Evolutionary conservation across 1,284 basidiomycete genomes (phyloP).

Genomic region (Leccinum griseonigrum): DNA sequence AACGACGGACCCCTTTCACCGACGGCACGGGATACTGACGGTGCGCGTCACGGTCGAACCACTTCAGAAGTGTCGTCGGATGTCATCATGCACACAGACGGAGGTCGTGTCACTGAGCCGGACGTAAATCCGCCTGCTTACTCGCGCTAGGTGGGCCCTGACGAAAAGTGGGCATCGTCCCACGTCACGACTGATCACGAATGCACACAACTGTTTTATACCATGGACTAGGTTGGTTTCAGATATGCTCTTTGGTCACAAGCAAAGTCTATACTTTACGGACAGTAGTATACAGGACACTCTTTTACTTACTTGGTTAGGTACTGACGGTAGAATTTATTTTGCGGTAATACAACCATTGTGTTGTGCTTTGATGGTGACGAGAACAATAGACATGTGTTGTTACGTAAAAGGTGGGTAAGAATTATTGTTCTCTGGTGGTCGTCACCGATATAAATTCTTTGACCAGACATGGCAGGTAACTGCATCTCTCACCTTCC

Average conservation of each 20-base stretch:
- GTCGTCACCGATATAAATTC: slow-evolving; percentile 30
- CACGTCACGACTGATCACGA: slow-evolving; percentile 18
- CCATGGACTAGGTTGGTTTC: slow-evolving; percentile 16
- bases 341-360: not conserved
- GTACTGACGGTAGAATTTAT: slow-evolving; percentile 1
- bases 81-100: slow-evolving; percentile 31
- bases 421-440: slow-evolving; percentile 6
- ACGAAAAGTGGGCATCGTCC: slow-evolving; percentile 6
- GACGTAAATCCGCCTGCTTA: slow-evolving; percentile 24
- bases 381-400: slow-evolving; percentile 24
- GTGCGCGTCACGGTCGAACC: not conserved
- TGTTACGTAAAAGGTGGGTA: slow-evolving; percentile 17
- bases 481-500: slow-evolving; percentile 7
- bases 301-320: slow-evolving; percentile 6
- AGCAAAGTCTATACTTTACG: slow-evolving; percentile 13
- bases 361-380: slow-evolving; percentile 10
- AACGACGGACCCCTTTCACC: slow-evolving; percentile 29
- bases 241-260: slow-evolving; percentile 8
- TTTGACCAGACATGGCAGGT: not conserved
- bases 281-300: slow-evolving; percentile 14
- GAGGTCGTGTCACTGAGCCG: slow-evolving; percentile 14
- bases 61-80: slow-evolving; percentile 3
- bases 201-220: slow-evolving; percentile 9
- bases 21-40: slow-evolving; percentile 3
- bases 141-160: slow-evolving; percentile 17